Evolutionary conservation across 106 monocot species (phyloP).

Genomic region (Dioscorea alata): DNA sequence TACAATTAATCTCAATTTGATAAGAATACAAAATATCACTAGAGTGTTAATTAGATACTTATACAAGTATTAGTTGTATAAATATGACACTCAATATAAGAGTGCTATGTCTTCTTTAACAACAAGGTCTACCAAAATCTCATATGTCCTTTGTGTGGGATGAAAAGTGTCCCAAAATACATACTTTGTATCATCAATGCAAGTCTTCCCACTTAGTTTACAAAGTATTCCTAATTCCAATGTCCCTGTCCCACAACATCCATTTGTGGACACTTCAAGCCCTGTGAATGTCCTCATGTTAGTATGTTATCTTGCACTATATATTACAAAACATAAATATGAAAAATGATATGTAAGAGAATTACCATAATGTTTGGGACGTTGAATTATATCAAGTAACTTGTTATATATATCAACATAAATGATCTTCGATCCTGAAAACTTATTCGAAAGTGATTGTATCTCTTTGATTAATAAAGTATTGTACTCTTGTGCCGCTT

Average conservation of each 20-base stretch:
- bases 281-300: slow-evolving; percentile 2
- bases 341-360: neutral
- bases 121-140: slow-evolving; percentile 7
- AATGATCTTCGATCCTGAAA: slow-evolving; percentile 3
- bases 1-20: no score
- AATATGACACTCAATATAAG: neutral
- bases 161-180: slow-evolving; percentile 41
- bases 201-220: slow-evolving; percentile 15
- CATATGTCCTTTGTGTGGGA: slow-evolving; percentile 29
- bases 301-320: neutral
- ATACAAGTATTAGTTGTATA: no score
- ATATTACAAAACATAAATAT: no score
- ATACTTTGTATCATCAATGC: slow-evolving; percentile 22
- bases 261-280: slow-evolving; percentile 21
- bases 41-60: no score
- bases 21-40: no score
- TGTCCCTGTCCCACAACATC: slow-evolving; percentile 29
- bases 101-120: slow-evolving; percentile 6
- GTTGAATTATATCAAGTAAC: neutral
- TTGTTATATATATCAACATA: slow-evolving; percentile 4
- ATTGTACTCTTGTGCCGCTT: neutral
- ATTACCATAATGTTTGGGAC: slow-evolving; percentile 3
- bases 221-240: slow-evolving; percentile 20
- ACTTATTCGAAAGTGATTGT: neutral
- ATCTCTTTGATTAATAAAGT: neutral